phyloP scores from a whole-genome alignment of 768 basidiomycete genomes.

The Dioszegia crocea region DNA sequence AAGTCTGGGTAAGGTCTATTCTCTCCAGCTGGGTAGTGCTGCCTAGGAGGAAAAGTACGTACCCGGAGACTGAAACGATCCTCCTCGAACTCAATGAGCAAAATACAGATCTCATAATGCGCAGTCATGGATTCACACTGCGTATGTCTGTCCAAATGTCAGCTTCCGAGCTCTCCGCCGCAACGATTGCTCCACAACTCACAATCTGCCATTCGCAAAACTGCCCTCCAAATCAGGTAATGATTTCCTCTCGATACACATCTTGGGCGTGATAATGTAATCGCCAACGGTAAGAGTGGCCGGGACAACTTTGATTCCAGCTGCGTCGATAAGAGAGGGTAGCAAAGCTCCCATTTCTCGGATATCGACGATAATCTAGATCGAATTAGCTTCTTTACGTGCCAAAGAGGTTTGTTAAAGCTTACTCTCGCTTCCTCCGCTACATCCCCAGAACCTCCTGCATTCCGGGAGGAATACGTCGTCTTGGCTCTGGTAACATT shows the following conservation, averaged over 20 bases:
- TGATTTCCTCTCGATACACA: constrained; percentile 94
- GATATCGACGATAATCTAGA: constrained; percentile 90
- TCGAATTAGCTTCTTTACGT: constrained; percentile 1
- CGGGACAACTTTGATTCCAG: constrained; percentile 74
- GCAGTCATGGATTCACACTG: constrained; percentile 97
- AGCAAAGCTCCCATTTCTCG: constrained; percentile 91
- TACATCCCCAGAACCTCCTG: constrained; percentile 71
- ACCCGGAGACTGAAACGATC: constrained; percentile 91
- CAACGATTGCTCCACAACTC: constrained; percentile 50
- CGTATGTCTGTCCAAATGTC: constrained; percentile 64
- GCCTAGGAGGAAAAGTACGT: constrained; percentile 8
- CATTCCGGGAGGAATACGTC: constrained; percentile 70
- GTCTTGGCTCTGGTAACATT: constrained; percentile 42
- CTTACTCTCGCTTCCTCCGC: constrained; percentile 57
- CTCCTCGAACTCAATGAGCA: constrained; percentile 96
- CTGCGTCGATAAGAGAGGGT: constrained; percentile 82
- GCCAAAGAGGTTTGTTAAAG: background rate
- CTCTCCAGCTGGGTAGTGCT: too few relatives aligned
- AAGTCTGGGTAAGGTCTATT: too few relatives aligned
- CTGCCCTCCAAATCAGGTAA: constrained; percentile 85
- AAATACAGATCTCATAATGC: constrained; percentile 87
- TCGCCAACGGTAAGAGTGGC: constrained; percentile 92
- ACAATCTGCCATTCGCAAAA: constrained; percentile 92
- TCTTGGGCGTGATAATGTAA: constrained; percentile 90
- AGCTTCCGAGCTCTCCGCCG: background rate